Base-by-base conservation (phyloP, 805 yeast genomes). In the Barnettozyma botsteinii region DNA sequence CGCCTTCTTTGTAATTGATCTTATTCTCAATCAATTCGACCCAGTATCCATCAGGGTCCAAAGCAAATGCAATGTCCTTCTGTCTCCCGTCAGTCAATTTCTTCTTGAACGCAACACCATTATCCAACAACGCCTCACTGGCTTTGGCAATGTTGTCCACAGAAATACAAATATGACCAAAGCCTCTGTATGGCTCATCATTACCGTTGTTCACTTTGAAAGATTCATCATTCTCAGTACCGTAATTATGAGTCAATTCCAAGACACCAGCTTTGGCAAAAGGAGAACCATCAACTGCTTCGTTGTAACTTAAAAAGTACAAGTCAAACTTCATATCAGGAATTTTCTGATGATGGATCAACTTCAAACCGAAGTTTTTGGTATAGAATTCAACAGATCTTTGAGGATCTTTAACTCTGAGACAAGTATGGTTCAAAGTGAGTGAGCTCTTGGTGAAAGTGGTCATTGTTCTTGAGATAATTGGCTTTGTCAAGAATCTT, bases 41-140 rank as follows among this genome's bases (percentile, higher is more conserved):
- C 98, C 98, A 91, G 67, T 93, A 93, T 53, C 93, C 93, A 64
- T 91, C 91, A 7, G 98, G 97, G 56, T 93, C 98, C 51, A 89
- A 73, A 7, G 82, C 95, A 63, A 91, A 93, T 0, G 98, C 98
- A 66, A 93, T 89, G 61, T 87, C 73, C 62, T 79, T 81, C 65
- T 86, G 96, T 64, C 96, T 79, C 27, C 98, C 98, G 58, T 91
- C 98, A 28, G 76, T 62, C 49, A 89, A 68, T 57, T 71, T 85
- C 71, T 91, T 93, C 65, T 89, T 77, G 70, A 91, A 91, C 37
- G 64, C 59, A 40, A 83, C 96, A 17, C 81, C 84, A 33, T 70
- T 66, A 1, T 62, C 60, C 47, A 81, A 74, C 44, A 91, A 68
- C 21, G 66, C 60, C 30, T 65, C 64, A 61, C 91, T 87, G 6